These are phyloP conservation scores for Mortierella hygrophila DNA, from an alignment of 192 early-diverging fungal species.

Conservation along the genomic window DNA sequence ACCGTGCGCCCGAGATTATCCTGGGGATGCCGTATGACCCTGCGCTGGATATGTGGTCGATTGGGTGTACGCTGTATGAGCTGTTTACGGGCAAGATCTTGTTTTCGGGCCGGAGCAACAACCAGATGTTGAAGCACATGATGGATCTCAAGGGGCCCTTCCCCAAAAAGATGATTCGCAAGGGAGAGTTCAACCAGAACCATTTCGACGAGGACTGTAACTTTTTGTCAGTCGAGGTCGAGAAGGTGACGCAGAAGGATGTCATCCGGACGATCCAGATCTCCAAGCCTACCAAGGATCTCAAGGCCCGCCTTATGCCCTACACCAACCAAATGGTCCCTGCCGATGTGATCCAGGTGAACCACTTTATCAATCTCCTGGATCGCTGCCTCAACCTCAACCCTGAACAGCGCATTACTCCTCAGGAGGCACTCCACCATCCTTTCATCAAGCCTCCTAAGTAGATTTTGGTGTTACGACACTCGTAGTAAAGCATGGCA, in stretches of 20 bases:
- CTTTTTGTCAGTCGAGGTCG: slow-evolving; percentile 75
- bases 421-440: slow-evolving; percentile 88
- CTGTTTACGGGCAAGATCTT: slow-evolving; percentile 95
- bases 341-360: slow-evolving; percentile 71
- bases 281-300: slow-evolving; percentile 76
- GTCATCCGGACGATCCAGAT: slow-evolving; percentile 76
- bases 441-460: slow-evolving; percentile 77
- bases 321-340: slow-evolving; percentile 67
- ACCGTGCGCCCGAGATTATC: slow-evolving; percentile 97
- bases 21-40: slow-evolving; percentile 90
- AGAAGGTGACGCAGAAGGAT: slow-evolving; percentile 75
- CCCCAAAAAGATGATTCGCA: slow-evolving; percentile 84
- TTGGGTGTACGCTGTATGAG: slow-evolving; percentile 95
- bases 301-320: slow-evolving; percentile 75
- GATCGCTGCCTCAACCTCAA: slow-evolving; percentile 86
- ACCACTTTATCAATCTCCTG: slow-evolving; percentile 85
- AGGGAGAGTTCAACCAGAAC: slow-evolving; percentile 83
- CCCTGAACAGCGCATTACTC: slow-evolving; percentile 91
- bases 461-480: neutral
- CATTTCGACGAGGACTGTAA: slow-evolving; percentile 89
- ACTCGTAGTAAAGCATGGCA: neutral
- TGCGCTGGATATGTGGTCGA: slow-evolving; percentile 95
- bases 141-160: slow-evolving; percentile 95
- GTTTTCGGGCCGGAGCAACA: slow-evolving; percentile 94
- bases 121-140: slow-evolving; percentile 95